Evolutionary conservation across 2,329 filamentous ascomycete genomes (phyloP).

Genomic region (Fusarium virguliforme): DNA sequence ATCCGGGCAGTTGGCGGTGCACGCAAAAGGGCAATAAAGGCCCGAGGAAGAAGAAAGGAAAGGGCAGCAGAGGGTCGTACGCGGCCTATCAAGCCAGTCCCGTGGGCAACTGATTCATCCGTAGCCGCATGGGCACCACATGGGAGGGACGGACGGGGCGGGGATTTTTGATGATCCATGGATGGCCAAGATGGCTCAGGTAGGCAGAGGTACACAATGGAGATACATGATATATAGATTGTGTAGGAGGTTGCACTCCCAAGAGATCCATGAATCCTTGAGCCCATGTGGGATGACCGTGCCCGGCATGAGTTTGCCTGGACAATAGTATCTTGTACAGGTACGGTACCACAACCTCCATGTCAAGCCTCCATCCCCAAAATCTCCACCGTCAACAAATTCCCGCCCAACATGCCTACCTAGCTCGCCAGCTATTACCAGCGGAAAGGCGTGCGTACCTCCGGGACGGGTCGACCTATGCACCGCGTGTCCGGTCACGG

Average conservation of each 20-base stretch:
- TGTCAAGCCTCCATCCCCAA: constrained; percentile 18
- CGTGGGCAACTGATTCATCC: constrained; percentile 24
- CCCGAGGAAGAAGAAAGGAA: constrained; percentile 38
- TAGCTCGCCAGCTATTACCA: background rate
- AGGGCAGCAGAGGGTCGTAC: background rate
- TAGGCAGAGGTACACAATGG: background rate
- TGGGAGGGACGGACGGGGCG: constrained; percentile 9
- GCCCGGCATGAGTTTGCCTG: constrained; percentile 13
- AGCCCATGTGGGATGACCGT: constrained; percentile 26
- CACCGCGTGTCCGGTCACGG: constrained; percentile 5
- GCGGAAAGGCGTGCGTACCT: constrained; percentile 3
- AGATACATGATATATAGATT: constrained; percentile 29
- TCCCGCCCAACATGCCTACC: constrained; percentile 13
- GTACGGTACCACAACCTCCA: background rate
- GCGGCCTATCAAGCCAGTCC: constrained; percentile 33
- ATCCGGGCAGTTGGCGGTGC: constrained; percentile 33
- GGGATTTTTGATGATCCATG: constrained; percentile 10
- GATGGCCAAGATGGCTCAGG: background rate
- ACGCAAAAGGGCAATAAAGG: constrained; percentile 24
- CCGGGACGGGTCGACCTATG: constrained; percentile 3
- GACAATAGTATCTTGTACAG: background rate
- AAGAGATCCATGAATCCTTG: constrained; percentile 13
- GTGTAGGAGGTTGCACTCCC: constrained; percentile 16
- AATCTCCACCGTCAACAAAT: constrained; percentile 14
- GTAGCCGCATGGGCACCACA: constrained; percentile 19